These are phyloP conservation scores for Cardiospermum halicacabum DNA, from an alignment of 345 rosid genomes.

Conservation along the genomic window DNA sequence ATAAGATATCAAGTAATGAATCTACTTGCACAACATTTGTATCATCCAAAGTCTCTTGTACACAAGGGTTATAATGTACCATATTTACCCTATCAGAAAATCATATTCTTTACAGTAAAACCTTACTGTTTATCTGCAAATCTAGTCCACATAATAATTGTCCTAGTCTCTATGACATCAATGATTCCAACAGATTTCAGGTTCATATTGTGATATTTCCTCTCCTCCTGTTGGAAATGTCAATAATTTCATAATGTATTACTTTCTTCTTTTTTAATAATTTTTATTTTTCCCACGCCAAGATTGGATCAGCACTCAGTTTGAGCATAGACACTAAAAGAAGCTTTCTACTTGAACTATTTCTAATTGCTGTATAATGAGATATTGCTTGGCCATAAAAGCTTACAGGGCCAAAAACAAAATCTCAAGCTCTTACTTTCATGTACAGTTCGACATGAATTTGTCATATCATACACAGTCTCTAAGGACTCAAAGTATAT, in stretches of 20 bases:
- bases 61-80: background rate
- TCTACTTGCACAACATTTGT: constrained; percentile 2
- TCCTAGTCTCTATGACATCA: background rate
- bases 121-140: background rate
- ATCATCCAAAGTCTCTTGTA: background rate
- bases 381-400: background rate
- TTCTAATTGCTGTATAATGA: background rate
- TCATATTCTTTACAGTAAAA: background rate
- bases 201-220: background rate
- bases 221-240: background rate
- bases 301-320: background rate
- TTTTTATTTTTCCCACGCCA: background rate
- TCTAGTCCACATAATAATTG: background rate
- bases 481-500: background rate
- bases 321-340: background rate
- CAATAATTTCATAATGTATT: no score
- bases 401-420: background rate
- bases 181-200: background rate
- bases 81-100: constrained; percentile 3
- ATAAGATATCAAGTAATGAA: background rate
- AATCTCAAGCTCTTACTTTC: background rate
- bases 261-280: background rate
- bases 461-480: background rate
- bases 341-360: background rate
- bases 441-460: background rate